Evolutionary conservation across 2,329 filamentous ascomycete species (phyloP), one percentile per base, ranked within the genome.

Genomic region (Cercospora brassicicola): DNA sequence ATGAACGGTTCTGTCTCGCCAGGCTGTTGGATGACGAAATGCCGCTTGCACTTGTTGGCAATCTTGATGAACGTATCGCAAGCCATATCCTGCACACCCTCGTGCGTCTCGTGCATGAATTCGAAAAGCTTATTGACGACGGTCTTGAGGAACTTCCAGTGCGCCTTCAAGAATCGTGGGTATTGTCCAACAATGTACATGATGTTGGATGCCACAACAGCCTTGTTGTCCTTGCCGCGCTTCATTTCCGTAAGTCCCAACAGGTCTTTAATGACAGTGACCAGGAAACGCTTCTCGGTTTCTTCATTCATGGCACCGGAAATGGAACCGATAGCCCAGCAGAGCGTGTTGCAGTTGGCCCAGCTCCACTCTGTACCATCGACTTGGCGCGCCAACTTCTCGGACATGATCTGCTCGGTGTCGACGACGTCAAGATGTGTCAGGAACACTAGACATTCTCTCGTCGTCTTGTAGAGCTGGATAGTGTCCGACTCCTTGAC

Each of bases 181-280:
- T 99, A 99, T 79, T 99, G 95, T 67, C 95, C 95, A 69, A 99
- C 95, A 82, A 99, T 99, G 80, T 99, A 99, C 95, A 99, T 99
- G 77, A 99, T 99, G 83, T 99, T 99, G 82, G 93, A 97, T 71
- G 95, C 95, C 48, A 99, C 95, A 9, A 99, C 95, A 11, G 95
- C 95, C 80, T 99, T 99, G 87, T 99, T 99, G 84, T 99, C 95
- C 78, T 99, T 99, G 71, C 95, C 95, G 64, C 96, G 92, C 84
- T 99, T 99, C 94, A 97, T 97, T 81, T 99, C 95, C 0, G 95
- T 99, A 65, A 99, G 85, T 1, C 95, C 96, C 30, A 99, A 88
- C 7, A 99, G 88, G 77, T 99, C 95, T 83, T 99, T 99, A 76
- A 99, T 99, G 65, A 99, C 96, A 0, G 95, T 99, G 60, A 99